A percentile compares a stretch with the other conserved stretches of the same genome.
Evolutionary conservation across 805 yeast species (phyloP).

Genomic region (Myxozyma geophila): DNA sequence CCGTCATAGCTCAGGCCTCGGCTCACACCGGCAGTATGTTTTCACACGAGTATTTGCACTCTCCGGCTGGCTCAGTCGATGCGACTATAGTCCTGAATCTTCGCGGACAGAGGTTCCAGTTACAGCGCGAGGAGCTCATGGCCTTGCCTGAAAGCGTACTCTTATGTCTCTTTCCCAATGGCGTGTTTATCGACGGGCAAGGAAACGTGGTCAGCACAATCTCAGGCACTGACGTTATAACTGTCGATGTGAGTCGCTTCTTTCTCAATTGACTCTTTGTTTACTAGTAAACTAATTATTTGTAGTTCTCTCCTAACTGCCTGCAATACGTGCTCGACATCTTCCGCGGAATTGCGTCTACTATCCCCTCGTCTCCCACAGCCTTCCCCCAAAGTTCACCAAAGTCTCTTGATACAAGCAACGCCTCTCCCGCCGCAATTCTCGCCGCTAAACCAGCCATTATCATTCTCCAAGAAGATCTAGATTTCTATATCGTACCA

Average conservation of each 20-base stretch:
- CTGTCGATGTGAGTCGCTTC: slow-evolving; percentile 19
- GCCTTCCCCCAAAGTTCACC: slow-evolving; percentile 12
- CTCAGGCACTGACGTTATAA: slow-evolving; percentile 54
- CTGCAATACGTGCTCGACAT: slow-evolving; percentile 78
- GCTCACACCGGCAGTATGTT: slow-evolving; percentile 7
- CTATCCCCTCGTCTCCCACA: slow-evolving; percentile 15
- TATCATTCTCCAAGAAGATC: slow-evolving; percentile 89
- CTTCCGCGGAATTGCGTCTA: slow-evolving; percentile 52
- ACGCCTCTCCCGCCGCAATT: slow-evolving; percentile 47
- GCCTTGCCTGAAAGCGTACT: slow-evolving; percentile 88
- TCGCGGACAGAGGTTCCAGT: slow-evolving; percentile 72
- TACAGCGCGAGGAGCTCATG: slow-evolving; percentile 88
- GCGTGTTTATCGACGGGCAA: slow-evolving; percentile 76
- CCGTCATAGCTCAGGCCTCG: slow-evolving; percentile 16
- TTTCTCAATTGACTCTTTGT: slow-evolving; percentile 35
- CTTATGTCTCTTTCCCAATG: slow-evolving; percentile 85
- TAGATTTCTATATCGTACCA: slow-evolving; percentile 91
- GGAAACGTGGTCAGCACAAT: slow-evolving; percentile 80
- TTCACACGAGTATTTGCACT: slow-evolving; percentile 1
- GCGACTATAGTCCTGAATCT: slow-evolving; percentile 64
- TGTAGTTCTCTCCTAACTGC: slow-evolving; percentile 74
- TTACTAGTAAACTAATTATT: neutral
- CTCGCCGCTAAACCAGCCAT: slow-evolving; percentile 83
- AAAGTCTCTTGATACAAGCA: neutral
- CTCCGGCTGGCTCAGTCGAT: neutral